phyloP scores from a whole-genome alignment of 2,329 filamentous ascomycete species.

The Septoria linicola region DNA sequence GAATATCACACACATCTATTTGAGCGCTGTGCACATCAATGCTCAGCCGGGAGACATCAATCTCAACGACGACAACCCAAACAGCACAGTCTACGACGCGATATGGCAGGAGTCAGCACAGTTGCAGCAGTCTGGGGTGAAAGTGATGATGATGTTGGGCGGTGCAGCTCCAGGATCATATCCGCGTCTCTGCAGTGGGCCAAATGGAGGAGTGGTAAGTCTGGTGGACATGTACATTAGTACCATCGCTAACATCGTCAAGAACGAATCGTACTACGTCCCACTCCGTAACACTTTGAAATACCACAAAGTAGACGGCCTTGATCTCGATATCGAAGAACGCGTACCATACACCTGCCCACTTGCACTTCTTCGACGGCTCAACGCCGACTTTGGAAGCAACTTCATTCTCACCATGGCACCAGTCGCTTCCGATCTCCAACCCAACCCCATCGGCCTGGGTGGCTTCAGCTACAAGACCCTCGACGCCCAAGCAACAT shows the following conservation, averaged over 20 bases:
- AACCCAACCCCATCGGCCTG: slow-evolving; percentile 24
- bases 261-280: slow-evolving; percentile 32
- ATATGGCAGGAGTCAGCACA: slow-evolving; percentile 32
- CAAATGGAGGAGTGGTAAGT: slow-evolving; percentile 22
- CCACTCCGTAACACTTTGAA: slow-evolving; percentile 32
- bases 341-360: slow-evolving; percentile 28
- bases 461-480: slow-evolving; percentile 29
- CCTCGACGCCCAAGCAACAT: slow-evolving; percentile 28
- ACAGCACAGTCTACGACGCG: slow-evolving; percentile 24
- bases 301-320: slow-evolving; percentile 31
- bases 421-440: slow-evolving; percentile 33
- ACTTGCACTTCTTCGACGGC: slow-evolving; percentile 29
- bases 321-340: slow-evolving; percentile 38
- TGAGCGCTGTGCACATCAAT: slow-evolving; percentile 35
- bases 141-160: slow-evolving; percentile 37
- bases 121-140: slow-evolving; percentile 32
- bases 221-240: background rate
- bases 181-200: slow-evolving; percentile 29
- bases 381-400: slow-evolving; percentile 32
- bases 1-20: slow-evolving; percentile 32
- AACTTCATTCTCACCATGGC: slow-evolving; percentile 38
- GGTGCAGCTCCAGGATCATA: slow-evolving; percentile 35
- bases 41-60: slow-evolving; percentile 28
- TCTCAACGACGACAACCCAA: slow-evolving; percentile 33
- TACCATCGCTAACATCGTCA: background rate